Evolutionary conservation across 192 early-diverging fungal species (phyloP), one percentile per base, ranked within the genome.

Genomic region (Physocladia obscura): DNA sequence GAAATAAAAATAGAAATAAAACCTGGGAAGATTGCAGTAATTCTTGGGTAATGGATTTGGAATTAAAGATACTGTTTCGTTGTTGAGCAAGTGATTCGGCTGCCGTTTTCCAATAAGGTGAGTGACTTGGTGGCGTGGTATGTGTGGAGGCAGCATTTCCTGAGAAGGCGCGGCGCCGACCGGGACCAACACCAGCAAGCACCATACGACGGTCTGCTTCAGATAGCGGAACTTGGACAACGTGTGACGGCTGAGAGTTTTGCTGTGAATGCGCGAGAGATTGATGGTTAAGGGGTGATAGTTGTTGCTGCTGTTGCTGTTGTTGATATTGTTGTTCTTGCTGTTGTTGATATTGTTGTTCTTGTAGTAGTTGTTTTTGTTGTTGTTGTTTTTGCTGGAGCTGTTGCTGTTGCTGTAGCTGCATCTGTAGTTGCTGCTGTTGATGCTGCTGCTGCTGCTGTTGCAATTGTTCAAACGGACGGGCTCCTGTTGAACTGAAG

Each of bases 81-180:
- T n/a, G 11, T 44, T 8, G 11, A n/a, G 40, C 40, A 44, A n/a
- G 40, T 44, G 40, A 49, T 35, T 59, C 70, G 35, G 59, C 51
- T 22, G 70, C 70, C 31, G 70, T 71, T 21, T 61, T 60, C 70
- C 70, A 71, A 39, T 71, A 71, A 6, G 70, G 70, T 15, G 70
- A 71, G 60, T 71, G 70, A 15, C 49, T 55, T 3, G 70, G 70
- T 21, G 70, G 70, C 31, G 57, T 61, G 2, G 22, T 17, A 15
- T 47, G 3, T 19, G 57, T 27, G 35, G 38, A 22, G 3, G 68
- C 55, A 21, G 68, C 68, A 32, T 70, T 57, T 19, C 57, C 57
- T 11, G 68, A 57, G 48, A 60, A 57, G 13, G 68, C 68, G 32
- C 70, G 57, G 11, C 57, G 49, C 36, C 58, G 34, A 4, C 57